Evolutionary conservation across 306 rosid species (phyloP), one percentile per base, ranked within the genome.

Genomic region (Biancaea sappan): DNA sequence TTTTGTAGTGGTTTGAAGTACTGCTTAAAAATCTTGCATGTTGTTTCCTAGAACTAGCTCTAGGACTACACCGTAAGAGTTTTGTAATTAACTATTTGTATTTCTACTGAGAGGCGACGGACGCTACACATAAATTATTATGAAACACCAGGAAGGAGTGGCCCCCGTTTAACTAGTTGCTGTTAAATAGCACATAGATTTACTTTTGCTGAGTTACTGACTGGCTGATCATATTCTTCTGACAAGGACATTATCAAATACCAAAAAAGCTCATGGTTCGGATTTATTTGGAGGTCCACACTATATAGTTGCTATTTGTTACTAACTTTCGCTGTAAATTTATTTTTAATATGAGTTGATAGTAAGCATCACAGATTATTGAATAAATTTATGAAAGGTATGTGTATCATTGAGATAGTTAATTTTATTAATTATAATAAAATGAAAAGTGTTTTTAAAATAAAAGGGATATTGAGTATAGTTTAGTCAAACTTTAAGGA

Each of bases 11-110:
- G 52, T 72, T 79, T 56, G 54, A 76, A 68, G 66, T 26, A 54
- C 40, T 54, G 47, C 51, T 52, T 52, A 22, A 53, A 66, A 59
- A 58, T 37, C 54, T 47, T 58, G 19, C 41, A 3, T 10, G 12
- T 63, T 74, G 21, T 69, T 75, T 79, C 70, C 73, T 76, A 73
- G 84, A 77, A 62, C 80, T 72, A 56, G 56, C 74, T 68, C 15
- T 21, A 52, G 79, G 77, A 59, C 59, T 74, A 11, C 51, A 59
- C 14, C 67, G n/a, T 69, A 48, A 56, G 8, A 25, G 31, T n/a
- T 71, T 14, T 77, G 70, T 64, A 58, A 25, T 74, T 56, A 38
- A 25, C 56, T 44, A 34, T 72, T 43, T 56, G 31, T 80, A 21
- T 65, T 52, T 59, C 64, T 43, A 22, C 2, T 22, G 38, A 18